Conservation (phyloP, 768 basidiomycete genomes). For the Psilocybe cyanescens region DNA sequence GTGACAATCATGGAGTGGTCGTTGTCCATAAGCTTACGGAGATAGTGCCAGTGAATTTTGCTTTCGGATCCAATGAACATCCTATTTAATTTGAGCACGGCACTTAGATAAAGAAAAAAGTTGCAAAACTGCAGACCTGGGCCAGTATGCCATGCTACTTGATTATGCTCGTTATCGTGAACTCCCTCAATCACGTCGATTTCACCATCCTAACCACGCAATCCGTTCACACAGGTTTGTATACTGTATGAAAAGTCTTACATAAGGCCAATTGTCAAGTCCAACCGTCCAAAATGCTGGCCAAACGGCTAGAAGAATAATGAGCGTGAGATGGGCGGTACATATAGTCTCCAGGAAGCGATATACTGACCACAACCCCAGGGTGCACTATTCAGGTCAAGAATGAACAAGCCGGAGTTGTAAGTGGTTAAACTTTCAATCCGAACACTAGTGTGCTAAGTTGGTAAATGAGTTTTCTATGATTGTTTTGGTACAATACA, state of each 20-base stretch:
- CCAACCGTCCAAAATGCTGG: slow-evolving; percentile 83
- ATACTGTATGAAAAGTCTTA: slow-evolving; percentile 33
- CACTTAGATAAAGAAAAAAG: background rate
- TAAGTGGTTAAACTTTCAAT: slow-evolving; percentile 69
- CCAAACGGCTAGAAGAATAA: slow-evolving; percentile 62
- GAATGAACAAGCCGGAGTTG: slow-evolving; percentile 83
- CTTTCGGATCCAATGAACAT: slow-evolving; percentile 26
- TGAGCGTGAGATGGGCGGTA: too few relatives aligned
- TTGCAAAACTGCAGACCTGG: slow-evolving; percentile 14
- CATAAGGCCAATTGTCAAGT: slow-evolving; percentile 61
- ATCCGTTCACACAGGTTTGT: slow-evolving; percentile 14
- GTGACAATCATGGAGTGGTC: background rate
- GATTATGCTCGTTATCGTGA: slow-evolving; percentile 83
- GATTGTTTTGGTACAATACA: slow-evolving; percentile 1
- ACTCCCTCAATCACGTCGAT: slow-evolving; percentile 88
- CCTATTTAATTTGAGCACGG: slow-evolving; percentile 10
- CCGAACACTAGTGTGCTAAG: slow-evolving; percentile 61
- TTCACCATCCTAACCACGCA: slow-evolving; percentile 69
- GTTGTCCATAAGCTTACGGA: slow-evolving; percentile 14
- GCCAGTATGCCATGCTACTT: slow-evolving; percentile 81
- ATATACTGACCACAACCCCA: slow-evolving; percentile 83
- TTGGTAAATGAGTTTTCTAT: background rate
- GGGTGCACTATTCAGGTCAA: slow-evolving; percentile 85
- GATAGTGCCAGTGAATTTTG: slow-evolving; percentile 28
- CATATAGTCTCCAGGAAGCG: background rate